Evolutionary conservation across 148 eudicot genomes (phyloP).

Genomic region (Persicaria maculosa): DNA sequence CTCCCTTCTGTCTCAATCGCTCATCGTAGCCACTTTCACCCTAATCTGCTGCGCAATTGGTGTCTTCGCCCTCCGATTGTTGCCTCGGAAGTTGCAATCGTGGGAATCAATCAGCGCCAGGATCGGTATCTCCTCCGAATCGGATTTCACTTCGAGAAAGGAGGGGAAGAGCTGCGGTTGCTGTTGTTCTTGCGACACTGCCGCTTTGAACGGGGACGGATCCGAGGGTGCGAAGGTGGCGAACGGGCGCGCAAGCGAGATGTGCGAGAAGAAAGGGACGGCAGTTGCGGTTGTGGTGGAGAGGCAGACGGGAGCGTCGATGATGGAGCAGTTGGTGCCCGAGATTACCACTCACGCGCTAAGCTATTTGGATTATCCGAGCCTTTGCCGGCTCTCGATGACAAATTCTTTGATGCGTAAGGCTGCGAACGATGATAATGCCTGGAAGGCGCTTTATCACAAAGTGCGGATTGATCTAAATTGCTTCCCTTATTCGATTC

Average conservation of each 20-base stretch:
- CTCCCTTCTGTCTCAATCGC: constrained; percentile 16
- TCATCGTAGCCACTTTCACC: constrained; percentile 31
- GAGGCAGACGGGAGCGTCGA: constrained; percentile 64
- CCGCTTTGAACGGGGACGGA: constrained; percentile 18
- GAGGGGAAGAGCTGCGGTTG: constrained; percentile 11
- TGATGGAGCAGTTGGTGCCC: constrained; percentile 98
- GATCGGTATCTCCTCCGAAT: constrained; percentile 2
- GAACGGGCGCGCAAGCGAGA: constrained; percentile 23
- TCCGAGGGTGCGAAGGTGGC: constrained; percentile 13
- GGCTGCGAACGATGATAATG: constrained; percentile 98
- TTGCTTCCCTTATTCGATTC: neutral
- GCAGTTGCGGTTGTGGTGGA: constrained; percentile 30
- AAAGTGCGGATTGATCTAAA: constrained; percentile 37
- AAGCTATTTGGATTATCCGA: constrained; percentile 85
- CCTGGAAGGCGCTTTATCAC: constrained; percentile 92
- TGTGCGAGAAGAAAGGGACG: constrained; percentile 28
- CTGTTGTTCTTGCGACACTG: constrained; percentile 24
- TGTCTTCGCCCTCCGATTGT: constrained; percentile 30
- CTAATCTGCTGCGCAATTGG: constrained; percentile 32
- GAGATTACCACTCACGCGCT: constrained; percentile 89
- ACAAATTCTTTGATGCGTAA: constrained; percentile 81
- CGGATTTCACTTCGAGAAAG: neutral
- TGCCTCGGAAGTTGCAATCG: constrained; percentile 13
- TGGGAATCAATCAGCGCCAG: constrained; percentile 1
- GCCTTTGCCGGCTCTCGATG: constrained; percentile 87